A percentile compares a stretch with the other conserved stretches of the same genome.
phyloP scores from a whole-genome alignment of 2,329 filamentous ascomycete genomes.

The Penicillium frequentans region DNA sequence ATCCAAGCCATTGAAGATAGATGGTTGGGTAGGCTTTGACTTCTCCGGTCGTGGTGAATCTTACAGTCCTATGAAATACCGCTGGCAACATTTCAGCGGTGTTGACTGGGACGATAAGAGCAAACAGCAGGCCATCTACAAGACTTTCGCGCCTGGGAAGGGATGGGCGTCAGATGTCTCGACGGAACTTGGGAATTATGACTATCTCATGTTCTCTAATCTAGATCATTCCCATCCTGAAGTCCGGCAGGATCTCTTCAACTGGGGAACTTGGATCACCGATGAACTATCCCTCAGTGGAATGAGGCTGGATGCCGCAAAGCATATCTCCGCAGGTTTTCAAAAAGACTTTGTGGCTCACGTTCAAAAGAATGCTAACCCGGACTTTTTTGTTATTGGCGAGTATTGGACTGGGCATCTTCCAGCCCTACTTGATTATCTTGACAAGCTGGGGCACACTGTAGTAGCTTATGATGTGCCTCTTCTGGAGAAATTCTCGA shows the following conservation, averaged over 20 bases:
- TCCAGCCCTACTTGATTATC: constrained; percentile 56
- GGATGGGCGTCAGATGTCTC: constrained; percentile 64
- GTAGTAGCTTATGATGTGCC: constrained; percentile 67
- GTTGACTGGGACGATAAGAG: constrained; percentile 64
- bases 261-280: constrained; percentile 69
- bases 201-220: constrained; percentile 71
- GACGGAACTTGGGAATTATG: constrained; percentile 65
- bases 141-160: constrained; percentile 63
- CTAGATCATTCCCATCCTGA: constrained; percentile 65
- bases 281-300: constrained; percentile 61
- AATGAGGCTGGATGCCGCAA: constrained; percentile 70
- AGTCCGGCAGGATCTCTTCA: constrained; percentile 63
- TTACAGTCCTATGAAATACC: constrained; percentile 64
- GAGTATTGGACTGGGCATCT: constrained; percentile 68
- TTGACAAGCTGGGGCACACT: constrained; percentile 59
- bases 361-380: constrained; percentile 53
- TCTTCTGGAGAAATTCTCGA: constrained; percentile 66
- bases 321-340: constrained; percentile 70
- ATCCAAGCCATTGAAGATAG: constrained; percentile 60
- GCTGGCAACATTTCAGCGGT: constrained; percentile 67
- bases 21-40: constrained; percentile 67
- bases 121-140: constrained; percentile 63
- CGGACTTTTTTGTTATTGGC: constrained; percentile 64
- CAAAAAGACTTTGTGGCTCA: constrained; percentile 63
- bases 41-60: constrained; percentile 61